Evolutionary conservation across 2,329 filamentous ascomycete species (phyloP), one percentile per base, ranked within the genome.

Genomic region (Exophiala dermatitidis): DNA sequence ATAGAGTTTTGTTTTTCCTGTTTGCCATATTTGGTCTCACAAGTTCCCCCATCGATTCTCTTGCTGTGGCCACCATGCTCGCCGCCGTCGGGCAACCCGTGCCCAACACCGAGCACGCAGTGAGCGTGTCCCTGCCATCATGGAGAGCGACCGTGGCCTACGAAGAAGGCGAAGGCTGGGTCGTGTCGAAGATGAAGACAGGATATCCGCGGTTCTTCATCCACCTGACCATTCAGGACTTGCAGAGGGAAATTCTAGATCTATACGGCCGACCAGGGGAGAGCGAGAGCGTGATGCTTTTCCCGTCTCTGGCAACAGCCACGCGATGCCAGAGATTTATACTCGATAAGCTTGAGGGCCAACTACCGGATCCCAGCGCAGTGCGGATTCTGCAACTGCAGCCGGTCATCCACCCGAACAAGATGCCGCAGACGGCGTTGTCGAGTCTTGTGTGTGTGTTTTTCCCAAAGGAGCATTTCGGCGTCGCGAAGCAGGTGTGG

Each of bases 121-220:
- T 97, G 60, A 97, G 91, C 69, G 91, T 97, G 40, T 97, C 93
- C 10, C 75, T 98, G 29, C 93, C 93, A 37, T 94, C 90, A 72
- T 98, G 93, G 93, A 79, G 78, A 61, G 78, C 90, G 60, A 97
- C 95, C 65, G 77, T 98, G 37, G 91, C 83, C 38, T 98, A 98
- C 66, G 93, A 98, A 69, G 90, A 98, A 70, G 91, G 90, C 47
- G 80, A 94, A 67, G 75, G 84, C 52, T 93, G 88, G 85, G 88
- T 98, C n/a, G 60, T 93, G 12, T 80, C 78, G 58, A 85, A 84
- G 66, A 86, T 98, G 90, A 78, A 81, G 60, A 94, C 87, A 42
- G 93, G 93, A 34, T 98, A 98, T 70, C 93, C 93, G 56, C 81
- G 90, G 50, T 98, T 97, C 74, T 96, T 95, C 71, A 84, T 97